phyloP scores from a whole-genome alignment of 163 green algal genomes.

The Chlorella variabilis region DNA sequence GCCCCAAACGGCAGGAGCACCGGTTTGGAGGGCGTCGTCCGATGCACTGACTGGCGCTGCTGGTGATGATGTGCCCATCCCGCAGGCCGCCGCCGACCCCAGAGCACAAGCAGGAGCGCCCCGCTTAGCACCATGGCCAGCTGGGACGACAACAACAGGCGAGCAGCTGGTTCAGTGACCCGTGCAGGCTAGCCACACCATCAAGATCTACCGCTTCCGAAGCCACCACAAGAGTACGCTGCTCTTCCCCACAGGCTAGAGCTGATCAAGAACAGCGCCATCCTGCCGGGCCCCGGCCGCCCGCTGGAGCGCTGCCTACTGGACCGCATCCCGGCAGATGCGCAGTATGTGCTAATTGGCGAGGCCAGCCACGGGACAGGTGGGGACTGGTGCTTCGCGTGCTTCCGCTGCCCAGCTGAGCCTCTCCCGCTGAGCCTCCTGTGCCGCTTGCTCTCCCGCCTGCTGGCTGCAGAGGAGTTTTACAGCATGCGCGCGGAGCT shows the following conservation, averaged over 20 bases:
- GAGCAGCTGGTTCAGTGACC: no score
- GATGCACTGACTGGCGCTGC: no score
- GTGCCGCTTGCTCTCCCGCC: no score
- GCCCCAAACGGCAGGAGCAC: no score
- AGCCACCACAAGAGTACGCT: no score
- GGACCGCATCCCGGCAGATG: conserved; percentile 13
- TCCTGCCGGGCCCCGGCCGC: neutral
- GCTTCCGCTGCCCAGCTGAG: no score
- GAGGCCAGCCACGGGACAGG: conserved; percentile 67
- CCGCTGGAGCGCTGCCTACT: conserved; percentile 13
- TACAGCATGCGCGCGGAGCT: conserved; percentile 63
- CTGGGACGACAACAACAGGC: conserved; percentile 6
- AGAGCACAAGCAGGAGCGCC: no score
- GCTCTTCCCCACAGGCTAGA: neutral
- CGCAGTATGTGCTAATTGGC: conserved; percentile 58
- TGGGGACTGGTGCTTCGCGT: neutral
- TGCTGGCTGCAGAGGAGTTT: conserved; percentile 48
- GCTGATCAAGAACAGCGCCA: conserved; percentile 4
- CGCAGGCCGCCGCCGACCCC: no score
- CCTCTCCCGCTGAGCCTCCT: neutral
- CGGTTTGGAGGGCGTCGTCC: no score
- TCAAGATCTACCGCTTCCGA: no score
- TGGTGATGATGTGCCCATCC: no score
- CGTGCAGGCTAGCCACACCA: no score
- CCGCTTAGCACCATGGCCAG: neutral